A percentile compares a stretch with the other conserved stretches of the same genome.
These are phyloP conservation scores for Tolypocladium album DNA, from an alignment of 2,329 filamentous ascomycete species.

Conservation along the genomic window DNA sequence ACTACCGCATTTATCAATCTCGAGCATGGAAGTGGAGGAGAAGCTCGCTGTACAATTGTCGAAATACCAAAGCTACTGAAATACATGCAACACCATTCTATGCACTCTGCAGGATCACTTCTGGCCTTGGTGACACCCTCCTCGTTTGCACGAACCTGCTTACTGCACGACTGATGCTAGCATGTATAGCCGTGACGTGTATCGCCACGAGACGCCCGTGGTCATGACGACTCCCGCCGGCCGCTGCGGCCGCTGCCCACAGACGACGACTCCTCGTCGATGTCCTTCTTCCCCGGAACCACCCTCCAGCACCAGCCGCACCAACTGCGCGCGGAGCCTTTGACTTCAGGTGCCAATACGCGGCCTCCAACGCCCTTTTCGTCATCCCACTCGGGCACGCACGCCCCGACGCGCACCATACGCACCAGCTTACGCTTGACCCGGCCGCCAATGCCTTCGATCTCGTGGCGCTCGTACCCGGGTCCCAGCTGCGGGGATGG, in stretches of 20 bases:
- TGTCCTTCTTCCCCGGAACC: constrained; percentile 47
- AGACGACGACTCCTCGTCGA: constrained; percentile 13
- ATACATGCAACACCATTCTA: neutral
- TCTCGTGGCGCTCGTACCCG: constrained; percentile 77
- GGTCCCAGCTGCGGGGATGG: constrained; percentile 45
- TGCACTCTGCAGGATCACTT: neutral
- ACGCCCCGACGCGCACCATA: constrained; percentile 70
- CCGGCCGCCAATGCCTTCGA: constrained; percentile 80
- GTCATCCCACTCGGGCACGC: constrained; percentile 77
- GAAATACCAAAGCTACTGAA: neutral
- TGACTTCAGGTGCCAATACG: constrained; percentile 60
- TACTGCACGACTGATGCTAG: neutral
- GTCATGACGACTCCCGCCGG: constrained; percentile 1
- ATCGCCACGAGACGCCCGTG: neutral
- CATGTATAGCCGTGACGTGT: neutral
- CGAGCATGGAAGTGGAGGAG: neutral
- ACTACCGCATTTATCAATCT: neutral
- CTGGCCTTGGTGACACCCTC: neutral
- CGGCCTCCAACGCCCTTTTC: constrained; percentile 51
- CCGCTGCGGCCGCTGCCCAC: constrained; percentile 2
- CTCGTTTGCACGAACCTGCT: neutral
- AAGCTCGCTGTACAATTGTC: constrained; percentile 1
- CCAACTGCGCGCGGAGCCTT: constrained; percentile 64
- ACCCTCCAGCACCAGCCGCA: constrained; percentile 85
- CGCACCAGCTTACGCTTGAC: constrained; percentile 84